These are phyloP conservation scores for Myriosclerotinia scirpicola DNA, from an alignment of 2,329 filamentous ascomycete genomes.

Conservation along the genomic window DNA sequence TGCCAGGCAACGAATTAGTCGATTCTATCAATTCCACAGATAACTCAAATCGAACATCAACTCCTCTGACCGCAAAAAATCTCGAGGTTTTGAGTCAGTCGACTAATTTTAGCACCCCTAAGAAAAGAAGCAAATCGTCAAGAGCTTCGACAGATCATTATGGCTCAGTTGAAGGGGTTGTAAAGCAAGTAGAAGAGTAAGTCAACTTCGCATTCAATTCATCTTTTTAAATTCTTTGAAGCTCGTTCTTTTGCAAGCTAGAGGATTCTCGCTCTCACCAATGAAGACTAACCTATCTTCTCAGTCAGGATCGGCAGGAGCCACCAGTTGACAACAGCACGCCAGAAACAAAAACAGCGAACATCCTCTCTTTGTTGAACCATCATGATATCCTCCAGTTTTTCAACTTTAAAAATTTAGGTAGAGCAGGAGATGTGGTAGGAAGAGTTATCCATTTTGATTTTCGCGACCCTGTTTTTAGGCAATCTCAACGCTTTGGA, in stretches of 20 bases:
- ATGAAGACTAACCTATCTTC: constrained; percentile 4
- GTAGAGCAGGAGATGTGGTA: constrained; percentile 3
- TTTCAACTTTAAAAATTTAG: background rate
- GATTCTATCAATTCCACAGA: background rate
- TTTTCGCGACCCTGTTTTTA: background rate
- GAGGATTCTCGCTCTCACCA: background rate
- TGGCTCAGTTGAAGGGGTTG: constrained; percentile 2
- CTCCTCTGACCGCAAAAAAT: background rate
- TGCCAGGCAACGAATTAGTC: background rate
- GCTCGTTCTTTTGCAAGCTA: background rate
- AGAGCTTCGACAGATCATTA: constrained; percentile 2
- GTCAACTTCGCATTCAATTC: background rate
- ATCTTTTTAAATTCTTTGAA: background rate
- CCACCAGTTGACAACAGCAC: background rate
- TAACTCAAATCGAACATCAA: background rate
- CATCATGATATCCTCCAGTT: background rate
- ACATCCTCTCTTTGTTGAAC: background rate
- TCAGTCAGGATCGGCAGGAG: constrained; percentile 4
- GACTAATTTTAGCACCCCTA: background rate
- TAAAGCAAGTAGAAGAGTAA: constrained; percentile 13
- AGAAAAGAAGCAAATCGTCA: background rate
- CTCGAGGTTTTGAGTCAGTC: constrained; percentile 5
- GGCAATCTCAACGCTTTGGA: background rate
- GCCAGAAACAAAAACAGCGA: background rate
- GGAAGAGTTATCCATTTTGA: constrained; percentile 15